Conservation (phyloP, 2,329 filamentous ascomycete species). For the Colletotrichum paranaense region DNA sequence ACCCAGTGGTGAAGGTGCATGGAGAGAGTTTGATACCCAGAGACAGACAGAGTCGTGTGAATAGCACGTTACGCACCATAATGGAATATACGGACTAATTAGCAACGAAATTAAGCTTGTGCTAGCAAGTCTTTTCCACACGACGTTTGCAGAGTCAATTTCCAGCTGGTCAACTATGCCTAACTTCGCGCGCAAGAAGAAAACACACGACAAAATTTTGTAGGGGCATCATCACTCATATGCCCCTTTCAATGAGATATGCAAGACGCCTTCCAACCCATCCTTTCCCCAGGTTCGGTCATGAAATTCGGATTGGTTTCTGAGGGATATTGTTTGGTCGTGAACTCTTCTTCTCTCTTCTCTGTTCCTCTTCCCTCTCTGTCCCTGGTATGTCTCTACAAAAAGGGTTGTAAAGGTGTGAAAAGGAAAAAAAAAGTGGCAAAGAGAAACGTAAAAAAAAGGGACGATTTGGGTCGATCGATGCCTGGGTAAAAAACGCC, state of each 20-base stretch:
- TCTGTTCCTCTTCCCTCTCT: constrained; percentile 6
- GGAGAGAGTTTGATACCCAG: background rate
- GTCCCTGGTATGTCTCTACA: background rate
- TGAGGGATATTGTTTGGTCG: background rate
- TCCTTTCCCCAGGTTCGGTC: background rate
- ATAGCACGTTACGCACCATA: background rate
- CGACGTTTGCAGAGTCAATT: constrained; percentile 15
- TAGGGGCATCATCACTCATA: background rate
- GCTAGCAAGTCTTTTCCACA: background rate
- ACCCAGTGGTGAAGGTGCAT: background rate
- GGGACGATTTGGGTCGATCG: background rate
- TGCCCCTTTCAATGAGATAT: constrained; percentile 17
- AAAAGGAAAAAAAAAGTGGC: background rate
- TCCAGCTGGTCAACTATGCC: constrained; percentile 13
- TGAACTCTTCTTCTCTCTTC: background rate
- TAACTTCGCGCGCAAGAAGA: background rate
- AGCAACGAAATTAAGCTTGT: background rate
- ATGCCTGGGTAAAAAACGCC: constrained; percentile 33
- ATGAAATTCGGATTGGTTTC: background rate
- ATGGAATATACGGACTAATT: background rate
- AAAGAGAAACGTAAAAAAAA: background rate
- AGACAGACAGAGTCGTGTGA: background rate
- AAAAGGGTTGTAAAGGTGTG: background rate
- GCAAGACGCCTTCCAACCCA: constrained; percentile 15
- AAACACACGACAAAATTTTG: background rate